Evolutionary conservation across 164 flowering plant species (phyloP).

Genomic region (Aristolochia fimbriata): DNA sequence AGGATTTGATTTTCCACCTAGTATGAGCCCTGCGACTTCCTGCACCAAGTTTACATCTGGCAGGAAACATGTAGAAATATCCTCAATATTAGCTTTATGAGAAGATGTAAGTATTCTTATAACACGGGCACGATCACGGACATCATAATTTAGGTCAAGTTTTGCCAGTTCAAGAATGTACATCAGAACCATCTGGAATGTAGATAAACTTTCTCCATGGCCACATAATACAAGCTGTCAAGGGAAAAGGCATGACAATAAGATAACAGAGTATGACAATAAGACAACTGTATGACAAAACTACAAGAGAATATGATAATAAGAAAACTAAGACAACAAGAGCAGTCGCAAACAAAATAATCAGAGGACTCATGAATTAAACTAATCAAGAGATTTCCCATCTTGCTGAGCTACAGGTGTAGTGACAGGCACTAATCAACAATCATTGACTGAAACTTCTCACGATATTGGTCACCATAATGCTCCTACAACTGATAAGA

Average conservation of each 20-base stretch:
- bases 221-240: conserved; percentile 54
- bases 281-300: too few relatives aligned
- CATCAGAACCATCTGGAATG: conserved; percentile 25
- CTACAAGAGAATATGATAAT: too few relatives aligned
- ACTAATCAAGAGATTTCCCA: too few relatives aligned
- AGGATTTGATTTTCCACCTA: conserved; percentile 31
- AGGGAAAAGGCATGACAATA: conserved; percentile 1
- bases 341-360: too few relatives aligned
- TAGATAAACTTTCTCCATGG: conserved; percentile 34
- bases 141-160: conserved; percentile 68
- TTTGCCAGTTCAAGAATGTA: conserved; percentile 80
- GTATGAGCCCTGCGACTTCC: conserved; percentile 33
- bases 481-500: too few relatives aligned
- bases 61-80: conserved; percentile 15
- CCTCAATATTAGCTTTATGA: conserved; percentile 17
- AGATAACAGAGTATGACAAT: too few relatives aligned
- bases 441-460: too few relatives aligned
- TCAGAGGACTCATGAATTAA: too few relatives aligned
- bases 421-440: too few relatives aligned
- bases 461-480: too few relatives aligned
- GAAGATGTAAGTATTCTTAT: conserved; percentile 38
- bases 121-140: conserved; percentile 79
- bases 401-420: too few relatives aligned
- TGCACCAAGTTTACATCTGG: conserved; percentile 16
- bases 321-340: too few relatives aligned